These are phyloP conservation scores for Termitomyces sp. DNA, from an alignment of 768 basidiomycete species.

Conservation along the genomic window DNA sequence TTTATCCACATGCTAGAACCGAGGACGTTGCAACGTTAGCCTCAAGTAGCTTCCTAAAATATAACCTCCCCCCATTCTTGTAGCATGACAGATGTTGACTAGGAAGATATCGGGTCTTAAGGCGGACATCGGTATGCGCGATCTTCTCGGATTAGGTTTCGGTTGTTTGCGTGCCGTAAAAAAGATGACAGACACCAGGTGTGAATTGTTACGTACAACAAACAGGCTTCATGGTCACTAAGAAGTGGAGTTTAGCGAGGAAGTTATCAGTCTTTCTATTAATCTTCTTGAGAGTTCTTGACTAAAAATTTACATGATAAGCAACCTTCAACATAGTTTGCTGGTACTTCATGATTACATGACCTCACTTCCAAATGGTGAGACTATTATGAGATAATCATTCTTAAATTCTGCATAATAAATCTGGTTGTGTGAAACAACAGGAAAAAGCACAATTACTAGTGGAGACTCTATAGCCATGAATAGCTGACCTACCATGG, in stretches of 20 bases:
- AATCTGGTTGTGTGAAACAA: too few relatives aligned
- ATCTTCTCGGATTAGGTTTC: neutral
- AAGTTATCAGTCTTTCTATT: neutral
- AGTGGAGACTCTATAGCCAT: too few relatives aligned
- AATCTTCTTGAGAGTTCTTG: neutral
- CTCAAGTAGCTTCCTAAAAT: neutral
- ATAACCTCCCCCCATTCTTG: neutral
- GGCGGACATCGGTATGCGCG: neutral
- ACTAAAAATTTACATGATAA: neutral
- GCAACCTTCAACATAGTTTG: too few relatives aligned
- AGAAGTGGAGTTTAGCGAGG: neutral
- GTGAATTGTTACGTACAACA: neutral
- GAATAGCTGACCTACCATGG: too few relatives aligned
- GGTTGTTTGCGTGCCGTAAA: neutral
- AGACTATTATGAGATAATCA: too few relatives aligned
- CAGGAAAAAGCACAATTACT: too few relatives aligned
- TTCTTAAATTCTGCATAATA: too few relatives aligned
- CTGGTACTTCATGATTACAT: too few relatives aligned
- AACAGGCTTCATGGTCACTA: neutral
- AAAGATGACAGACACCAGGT: neutral
- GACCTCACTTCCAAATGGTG: too few relatives aligned
- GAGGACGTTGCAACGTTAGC: neutral
- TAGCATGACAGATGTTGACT: neutral
- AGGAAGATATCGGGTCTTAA: neutral
- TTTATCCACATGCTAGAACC: constrained; percentile 2